Base-by-base conservation (phyloP, 768 basidiomycete genomes). In the Phaffia tasmanica region DNA sequence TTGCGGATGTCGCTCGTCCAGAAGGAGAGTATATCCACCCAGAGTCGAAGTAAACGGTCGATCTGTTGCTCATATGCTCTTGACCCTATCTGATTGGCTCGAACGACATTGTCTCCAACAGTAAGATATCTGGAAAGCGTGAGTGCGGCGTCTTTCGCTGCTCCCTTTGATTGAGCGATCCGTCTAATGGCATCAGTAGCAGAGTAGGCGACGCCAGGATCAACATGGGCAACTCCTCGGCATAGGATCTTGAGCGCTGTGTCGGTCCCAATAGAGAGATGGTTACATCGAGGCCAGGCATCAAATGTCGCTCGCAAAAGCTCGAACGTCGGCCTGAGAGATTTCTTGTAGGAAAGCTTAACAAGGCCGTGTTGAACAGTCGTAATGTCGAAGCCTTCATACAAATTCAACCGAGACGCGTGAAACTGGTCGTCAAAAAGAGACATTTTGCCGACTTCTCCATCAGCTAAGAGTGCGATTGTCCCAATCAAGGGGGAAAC, bases 171-270 rank as follows among this genome's bases (percentile, higher is more conserved):
- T 6, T 80, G 78, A 79, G 86, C 85, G 70, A 91, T 83, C 27
- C 91, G 82, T 66, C 82, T 84, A 70, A 94, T 73, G 16, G 89
- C 85, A 3, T 79, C 78, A 32, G 79, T 80, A 0, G 92, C 86
- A 19, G 82, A 82, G n/a, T 86, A 84, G 48, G 81, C 82, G 1
- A 94, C 79, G 1, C 77, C 71, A 1, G 88, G 87, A 70, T 95
- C 89, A 35, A 91, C 84, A 70, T 94, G 92, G 29, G 89, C 80
- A n/a, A 89, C 82, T 1, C 87, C 88, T 46, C 84, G 82, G 56
- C 92, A 79, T 29, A 93, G 81, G 80, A 89, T 84, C 70, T 89
- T 86, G 60, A 89, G 80, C 0, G 84, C 82, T 53, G 86, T 85
- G 15, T 79, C 73, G 57, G 86, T 74, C 18, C 71, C 53, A 82